Percentiles rank a stretch among this genome's conserved stretches.
Evolutionary conservation across 176 grass and related monocot genomes (phyloP).

Genomic region (Eragrostis nindensis): DNA sequence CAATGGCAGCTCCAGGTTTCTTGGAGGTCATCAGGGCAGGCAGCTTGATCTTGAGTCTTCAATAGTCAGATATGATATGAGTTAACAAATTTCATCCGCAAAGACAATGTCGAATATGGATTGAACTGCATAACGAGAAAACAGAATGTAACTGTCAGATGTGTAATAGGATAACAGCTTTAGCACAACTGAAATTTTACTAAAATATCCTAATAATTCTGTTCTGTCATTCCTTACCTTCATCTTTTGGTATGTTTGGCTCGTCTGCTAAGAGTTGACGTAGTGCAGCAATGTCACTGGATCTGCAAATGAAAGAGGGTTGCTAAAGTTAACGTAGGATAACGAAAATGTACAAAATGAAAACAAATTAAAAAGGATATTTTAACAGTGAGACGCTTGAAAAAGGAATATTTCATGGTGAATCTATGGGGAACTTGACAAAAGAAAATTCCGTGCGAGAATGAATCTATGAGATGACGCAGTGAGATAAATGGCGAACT

Average conservation of each 20-base stretch:
- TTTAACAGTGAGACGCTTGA: not conserved
- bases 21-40: not conserved
- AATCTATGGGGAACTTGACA: no score
- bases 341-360: not conserved
- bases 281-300: constrained; percentile 61
- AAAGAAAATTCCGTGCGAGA: not conserved
- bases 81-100: constrained; percentile 75
- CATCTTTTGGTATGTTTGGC: constrained; percentile 85
- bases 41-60: not conserved
- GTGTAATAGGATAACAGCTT: not conserved
- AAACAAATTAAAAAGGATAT: not conserved
- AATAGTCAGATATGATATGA: not conserved
- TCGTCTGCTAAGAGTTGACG: constrained; percentile 75
- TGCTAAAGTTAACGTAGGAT: constrained; percentile 18
- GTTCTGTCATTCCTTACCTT: constrained; percentile 53
- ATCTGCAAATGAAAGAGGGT: constrained; percentile 51
- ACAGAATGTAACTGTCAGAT: constrained; percentile 19
- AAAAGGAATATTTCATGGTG: no score
- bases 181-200: constrained; percentile 1
- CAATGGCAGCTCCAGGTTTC: not conserved
- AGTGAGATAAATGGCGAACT: constrained; percentile 15
- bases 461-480: not conserved
- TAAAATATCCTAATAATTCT: no score
- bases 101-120: constrained; percentile 80
- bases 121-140: constrained; percentile 66